Evolutionary conservation across 202 grass and related monocot genomes (phyloP).

Genomic region (Zoysia matrella): DNA sequence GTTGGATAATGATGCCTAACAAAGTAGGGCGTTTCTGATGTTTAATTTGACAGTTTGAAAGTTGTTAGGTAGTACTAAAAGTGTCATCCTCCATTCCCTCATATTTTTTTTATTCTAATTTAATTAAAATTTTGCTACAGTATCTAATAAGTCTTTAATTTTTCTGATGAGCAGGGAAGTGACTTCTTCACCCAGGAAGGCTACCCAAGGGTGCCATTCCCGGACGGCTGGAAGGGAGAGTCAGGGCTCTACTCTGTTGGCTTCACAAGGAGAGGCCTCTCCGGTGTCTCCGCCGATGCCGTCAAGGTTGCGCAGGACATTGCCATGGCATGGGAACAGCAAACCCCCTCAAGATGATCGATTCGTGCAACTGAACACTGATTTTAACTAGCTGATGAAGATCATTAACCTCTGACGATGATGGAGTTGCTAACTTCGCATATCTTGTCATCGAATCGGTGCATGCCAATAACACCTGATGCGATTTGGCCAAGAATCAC

Average conservation of each 20-base stretch:
- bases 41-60: constrained; percentile 51
- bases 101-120: not conserved
- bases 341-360: constrained; percentile 48
- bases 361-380: not conserved
- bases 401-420: constrained; percentile 14
- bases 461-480: constrained; percentile 25
- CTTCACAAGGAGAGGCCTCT: constrained; percentile 87
- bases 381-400: constrained; percentile 10
- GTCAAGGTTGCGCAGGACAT: constrained; percentile 73
- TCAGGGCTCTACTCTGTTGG: constrained; percentile 28
- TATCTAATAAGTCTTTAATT: constrained; percentile 4
- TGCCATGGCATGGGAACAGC: constrained; percentile 58
- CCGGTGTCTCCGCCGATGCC: constrained; percentile 70
- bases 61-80: constrained; percentile 45
- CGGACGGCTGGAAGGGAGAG: too few relatives aligned
- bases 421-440: constrained; percentile 28
- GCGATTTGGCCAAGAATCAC: not conserved
- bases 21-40: constrained; percentile 33
- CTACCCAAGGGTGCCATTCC: too few relatives aligned
- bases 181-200: too few relatives aligned
- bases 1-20: constrained; percentile 8
- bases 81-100: constrained; percentile 5
- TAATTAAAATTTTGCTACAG: not conserved
- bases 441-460: not conserved
- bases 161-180: constrained; percentile 47